Conservation (phyloP, 2,329 filamentous ascomycete genomes). For the Diaporthe ilicicola region DNA sequence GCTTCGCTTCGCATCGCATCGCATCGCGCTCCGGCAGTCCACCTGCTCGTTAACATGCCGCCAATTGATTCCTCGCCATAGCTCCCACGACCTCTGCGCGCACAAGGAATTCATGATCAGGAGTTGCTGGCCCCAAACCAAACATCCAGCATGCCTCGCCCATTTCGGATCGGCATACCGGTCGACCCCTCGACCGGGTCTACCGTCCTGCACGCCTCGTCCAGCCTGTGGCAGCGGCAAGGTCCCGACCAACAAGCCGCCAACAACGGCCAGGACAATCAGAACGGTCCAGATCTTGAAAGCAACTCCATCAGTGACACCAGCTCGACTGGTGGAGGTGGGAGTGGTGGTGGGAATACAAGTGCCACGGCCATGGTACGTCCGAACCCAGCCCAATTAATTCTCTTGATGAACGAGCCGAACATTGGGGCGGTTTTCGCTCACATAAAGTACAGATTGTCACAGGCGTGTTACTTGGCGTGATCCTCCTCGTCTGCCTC, state of each 20-base stretch:
- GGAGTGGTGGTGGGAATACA: not conserved
- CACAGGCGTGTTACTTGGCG: constrained; percentile 37
- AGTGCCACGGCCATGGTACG: constrained; percentile 30
- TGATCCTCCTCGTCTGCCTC: constrained; percentile 36
- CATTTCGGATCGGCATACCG: constrained; percentile 17
- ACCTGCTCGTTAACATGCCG: constrained; percentile 21
- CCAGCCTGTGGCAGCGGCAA: constrained; percentile 10
- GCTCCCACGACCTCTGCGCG: not conserved
- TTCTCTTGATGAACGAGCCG: not conserved
- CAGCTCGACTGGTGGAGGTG: not conserved
- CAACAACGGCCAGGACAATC: not conserved
- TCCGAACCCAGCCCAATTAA: not conserved
- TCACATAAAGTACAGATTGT: constrained; percentile 35
- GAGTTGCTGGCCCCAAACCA: not conserved
- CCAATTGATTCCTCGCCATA: constrained; percentile 23
- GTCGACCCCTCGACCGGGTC: constrained; percentile 17
- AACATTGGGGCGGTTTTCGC: not conserved
- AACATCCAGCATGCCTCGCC: constrained; percentile 18
- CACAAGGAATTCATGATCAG: not conserved
- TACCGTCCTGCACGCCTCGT: constrained; percentile 11
- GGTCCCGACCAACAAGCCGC: not conserved
- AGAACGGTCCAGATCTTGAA: not conserved
- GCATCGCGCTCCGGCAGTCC: not conserved
- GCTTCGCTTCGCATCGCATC: not conserved
- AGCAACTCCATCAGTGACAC: not conserved